Conservation (phyloP, 371 early-diverging fungal species). For the Mortierella sp. region DNA sequence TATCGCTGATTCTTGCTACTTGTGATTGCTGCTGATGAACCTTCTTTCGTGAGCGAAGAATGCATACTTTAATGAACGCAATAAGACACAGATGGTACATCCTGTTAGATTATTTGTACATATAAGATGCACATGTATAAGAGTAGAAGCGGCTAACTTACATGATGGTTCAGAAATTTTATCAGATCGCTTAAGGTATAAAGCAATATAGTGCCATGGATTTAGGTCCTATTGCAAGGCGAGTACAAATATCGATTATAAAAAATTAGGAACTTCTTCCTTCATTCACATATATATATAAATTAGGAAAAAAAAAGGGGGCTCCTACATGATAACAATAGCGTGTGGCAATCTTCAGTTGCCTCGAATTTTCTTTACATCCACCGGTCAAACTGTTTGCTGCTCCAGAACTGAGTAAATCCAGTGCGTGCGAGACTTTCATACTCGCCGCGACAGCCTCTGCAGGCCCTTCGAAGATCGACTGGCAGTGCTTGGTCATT, state of each 20-base stretch:
- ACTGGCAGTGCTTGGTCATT: constrained; percentile 24
- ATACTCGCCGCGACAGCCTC: constrained; percentile 28
- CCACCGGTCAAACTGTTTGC: not conserved
- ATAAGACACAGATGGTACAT: not conserved
- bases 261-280: not conserved
- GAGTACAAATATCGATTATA: not conserved
- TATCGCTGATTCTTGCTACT: not conserved
- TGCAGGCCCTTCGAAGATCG: constrained; percentile 30
- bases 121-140: too few relatives aligned
- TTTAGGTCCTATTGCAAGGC: not conserved
- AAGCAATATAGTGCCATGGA: constrained; percentile 37
- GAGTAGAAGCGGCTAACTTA: constrained; percentile 13
- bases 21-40: not conserved
- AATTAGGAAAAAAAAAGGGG: not conserved
- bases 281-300: not conserved
- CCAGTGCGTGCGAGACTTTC: constrained; percentile 13
- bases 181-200: constrained; percentile 8
- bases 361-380: not conserved
- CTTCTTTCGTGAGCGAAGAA: constrained; percentile 10
- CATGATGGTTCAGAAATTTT: constrained; percentile 9
- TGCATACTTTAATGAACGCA: constrained; percentile 2
- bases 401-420: not conserved
- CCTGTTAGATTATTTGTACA: not conserved
- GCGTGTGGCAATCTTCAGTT: constrained; percentile 23
- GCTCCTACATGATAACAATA: constrained; percentile 41